phyloP scores from a whole-genome alignment of 306 rosid species.

The Pyrus communis region DNA sequence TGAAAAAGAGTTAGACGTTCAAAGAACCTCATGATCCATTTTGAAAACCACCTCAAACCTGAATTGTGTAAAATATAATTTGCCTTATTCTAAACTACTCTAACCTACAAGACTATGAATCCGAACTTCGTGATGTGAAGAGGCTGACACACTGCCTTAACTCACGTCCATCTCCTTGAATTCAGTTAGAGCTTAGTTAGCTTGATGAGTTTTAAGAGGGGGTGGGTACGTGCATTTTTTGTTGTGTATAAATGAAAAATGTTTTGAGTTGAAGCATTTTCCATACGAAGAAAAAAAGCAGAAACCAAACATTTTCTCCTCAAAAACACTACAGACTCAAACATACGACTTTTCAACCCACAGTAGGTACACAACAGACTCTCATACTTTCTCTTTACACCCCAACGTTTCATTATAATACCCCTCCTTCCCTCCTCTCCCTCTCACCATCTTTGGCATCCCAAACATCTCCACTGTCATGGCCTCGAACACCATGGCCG shows the following conservation, averaged over 20 bases:
- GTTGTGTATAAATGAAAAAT: too few species aligned
- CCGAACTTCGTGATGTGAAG: too few species aligned
- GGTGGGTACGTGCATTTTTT: background rate
- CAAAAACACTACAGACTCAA: constrained; percentile 31
- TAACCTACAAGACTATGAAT: too few species aligned
- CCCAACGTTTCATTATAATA: constrained; percentile 42
- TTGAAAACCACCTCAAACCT: too few species aligned
- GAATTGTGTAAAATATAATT: too few species aligned
- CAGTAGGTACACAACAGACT: constrained; percentile 40
- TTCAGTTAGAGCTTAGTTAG: background rate
- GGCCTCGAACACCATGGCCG: constrained; percentile 60
- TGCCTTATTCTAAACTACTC: too few species aligned
- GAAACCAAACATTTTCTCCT: too few species aligned
- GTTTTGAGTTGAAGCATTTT: too few species aligned
- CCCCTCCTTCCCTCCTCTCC: background rate
- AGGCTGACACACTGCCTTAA: too few species aligned
- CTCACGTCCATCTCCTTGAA: too few species aligned
- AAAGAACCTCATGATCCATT: background rate
- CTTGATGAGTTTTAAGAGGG: background rate
- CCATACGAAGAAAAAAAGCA: too few species aligned
- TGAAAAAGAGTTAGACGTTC: background rate
- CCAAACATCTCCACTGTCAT: constrained; percentile 18
- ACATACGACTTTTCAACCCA: constrained; percentile 79
- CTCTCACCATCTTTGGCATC: background rate
- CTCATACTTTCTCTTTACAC: background rate